Conservation (phyloP, 176 grass and related monocot genomes). For the Poa annua region DNA sequence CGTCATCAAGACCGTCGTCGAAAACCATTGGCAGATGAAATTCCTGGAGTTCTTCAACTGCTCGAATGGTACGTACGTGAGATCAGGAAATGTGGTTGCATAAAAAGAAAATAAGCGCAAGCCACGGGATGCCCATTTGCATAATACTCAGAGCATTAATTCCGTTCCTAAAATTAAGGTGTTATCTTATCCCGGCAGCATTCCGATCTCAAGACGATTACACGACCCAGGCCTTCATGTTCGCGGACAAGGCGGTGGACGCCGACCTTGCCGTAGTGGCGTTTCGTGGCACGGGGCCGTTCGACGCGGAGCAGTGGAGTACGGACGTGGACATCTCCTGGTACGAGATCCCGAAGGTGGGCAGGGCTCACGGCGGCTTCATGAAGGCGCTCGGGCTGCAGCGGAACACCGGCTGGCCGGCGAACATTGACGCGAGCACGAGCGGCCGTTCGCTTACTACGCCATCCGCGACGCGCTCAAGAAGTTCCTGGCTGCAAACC, state of each 20-base stretch:
- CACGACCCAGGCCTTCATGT: conserved; percentile 77
- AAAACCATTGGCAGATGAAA: conserved; percentile 67
- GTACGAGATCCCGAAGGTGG: conserved; percentile 54
- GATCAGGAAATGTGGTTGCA: background rate
- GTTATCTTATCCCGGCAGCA: too few relatives aligned
- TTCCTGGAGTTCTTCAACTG: conserved; percentile 80
- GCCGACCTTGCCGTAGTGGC: conserved; percentile 61
- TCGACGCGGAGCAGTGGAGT: conserved; percentile 68
- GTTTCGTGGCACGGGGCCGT: conserved; percentile 72
- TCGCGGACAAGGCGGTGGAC: conserved; percentile 58
- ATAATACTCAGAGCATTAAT: background rate
- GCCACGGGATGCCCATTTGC: background rate
- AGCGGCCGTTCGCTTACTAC: conserved; percentile 68
- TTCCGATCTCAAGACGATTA: too few relatives aligned
- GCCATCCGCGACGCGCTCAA: conserved; percentile 57
- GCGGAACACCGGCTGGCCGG: conserved; percentile 44
- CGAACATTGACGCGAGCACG: background rate
- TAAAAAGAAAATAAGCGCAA: too few relatives aligned
- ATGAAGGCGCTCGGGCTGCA: conserved; percentile 74
- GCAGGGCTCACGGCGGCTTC: conserved; percentile 71
- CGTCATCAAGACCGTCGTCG: conserved; percentile 44
- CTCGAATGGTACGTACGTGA: conserved; percentile 69
- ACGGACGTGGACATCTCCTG: conserved; percentile 85
- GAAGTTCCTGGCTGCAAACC: conserved; percentile 35
- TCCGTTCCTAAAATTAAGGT: too few relatives aligned